A percentile compares a stretch with the other conserved stretches of the same genome.
Conservation (phyloP, 352 stramenopile genomes). For the Globisporangium radiosum region DNA sequence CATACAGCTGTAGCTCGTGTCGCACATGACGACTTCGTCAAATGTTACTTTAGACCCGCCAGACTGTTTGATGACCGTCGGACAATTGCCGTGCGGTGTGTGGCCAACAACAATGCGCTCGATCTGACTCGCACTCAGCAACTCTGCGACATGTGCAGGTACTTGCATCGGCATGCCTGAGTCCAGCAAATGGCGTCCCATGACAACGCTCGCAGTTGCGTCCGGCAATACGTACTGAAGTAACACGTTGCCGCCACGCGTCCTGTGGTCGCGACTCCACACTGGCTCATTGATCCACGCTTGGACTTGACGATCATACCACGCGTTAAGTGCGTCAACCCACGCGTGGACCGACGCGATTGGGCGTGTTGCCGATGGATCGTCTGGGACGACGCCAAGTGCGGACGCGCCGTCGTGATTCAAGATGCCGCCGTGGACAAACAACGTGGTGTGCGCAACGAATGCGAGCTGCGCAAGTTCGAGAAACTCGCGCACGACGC, state of each 20-base stretch:
- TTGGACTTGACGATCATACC: slow-evolving; percentile 65
- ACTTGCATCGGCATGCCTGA: slow-evolving; percentile 72
- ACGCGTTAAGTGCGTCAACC: slow-evolving; percentile 75
- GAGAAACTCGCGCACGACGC: slow-evolving; percentile 85
- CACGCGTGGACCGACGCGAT: slow-evolving; percentile 26
- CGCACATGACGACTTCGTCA: slow-evolving; percentile 85
- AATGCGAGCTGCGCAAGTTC: slow-evolving; percentile 71
- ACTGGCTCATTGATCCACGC: slow-evolving; percentile 75
- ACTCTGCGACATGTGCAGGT: slow-evolving; percentile 30
- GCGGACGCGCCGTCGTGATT: slow-evolving; percentile 31
- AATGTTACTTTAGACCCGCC: slow-evolving; percentile 16
- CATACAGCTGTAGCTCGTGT: slow-evolving; percentile 91
- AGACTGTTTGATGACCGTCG: slow-evolving; percentile 74
- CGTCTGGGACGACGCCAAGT: slow-evolving; percentile 70
- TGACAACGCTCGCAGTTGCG: slow-evolving; percentile 60
- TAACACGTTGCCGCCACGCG: slow-evolving; percentile 56
- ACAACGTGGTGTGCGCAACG: slow-evolving; percentile 83
- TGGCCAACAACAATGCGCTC: slow-evolving; percentile 87
- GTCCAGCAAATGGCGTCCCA: slow-evolving; percentile 58
- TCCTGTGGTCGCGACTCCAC: slow-evolving; percentile 53
- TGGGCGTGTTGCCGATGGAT: slow-evolving; percentile 11
- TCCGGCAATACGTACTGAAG: slow-evolving; percentile 67
- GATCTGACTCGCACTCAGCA: slow-evolving; percentile 71
- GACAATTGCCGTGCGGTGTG: slow-evolving; percentile 89
- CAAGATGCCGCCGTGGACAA: slow-evolving; percentile 90